Evolutionary conservation across 2,329 filamentous ascomycete genomes (phyloP).

Genomic region (Raffaelea ambrosiae): DNA sequence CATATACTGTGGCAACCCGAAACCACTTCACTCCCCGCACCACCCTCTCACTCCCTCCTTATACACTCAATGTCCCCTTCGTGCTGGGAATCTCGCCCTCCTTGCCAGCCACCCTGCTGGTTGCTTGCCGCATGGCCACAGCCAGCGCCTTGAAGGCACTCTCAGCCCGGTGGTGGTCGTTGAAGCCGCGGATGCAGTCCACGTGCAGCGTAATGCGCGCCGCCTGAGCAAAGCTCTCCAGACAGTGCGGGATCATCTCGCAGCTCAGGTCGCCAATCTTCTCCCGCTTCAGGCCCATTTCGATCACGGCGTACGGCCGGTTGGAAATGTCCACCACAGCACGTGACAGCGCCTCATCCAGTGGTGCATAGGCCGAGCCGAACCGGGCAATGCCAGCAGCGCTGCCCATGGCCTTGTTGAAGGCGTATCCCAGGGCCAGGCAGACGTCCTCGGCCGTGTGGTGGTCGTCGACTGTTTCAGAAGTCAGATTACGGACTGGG

Average conservation of each 20-base stretch:
- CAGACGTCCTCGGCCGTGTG: conserved; percentile 96
- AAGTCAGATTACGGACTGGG: too few relatives aligned
- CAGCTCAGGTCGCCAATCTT: conserved; percentile 88
- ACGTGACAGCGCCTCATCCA: conserved; percentile 90
- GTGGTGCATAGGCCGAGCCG: conserved; percentile 82
- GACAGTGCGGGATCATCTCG: conserved; percentile 95
- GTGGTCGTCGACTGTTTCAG: conserved; percentile 80
- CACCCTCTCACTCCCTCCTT: conserved; percentile 7
- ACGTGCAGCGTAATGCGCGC: conserved; percentile 92
- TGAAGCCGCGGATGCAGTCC: conserved; percentile 80
- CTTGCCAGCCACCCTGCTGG: conserved; percentile 62
- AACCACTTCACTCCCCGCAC: too few relatives aligned
- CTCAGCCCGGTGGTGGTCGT: conserved; percentile 94
- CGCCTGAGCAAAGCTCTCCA: conserved; percentile 88
- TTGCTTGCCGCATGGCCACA: conserved; percentile 73
- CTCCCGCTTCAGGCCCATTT: conserved; percentile 79
- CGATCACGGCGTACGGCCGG: conserved; percentile 75
- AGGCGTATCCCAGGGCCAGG: conserved; percentile 80
- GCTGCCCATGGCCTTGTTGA: conserved; percentile 69
- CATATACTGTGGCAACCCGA: too few relatives aligned
- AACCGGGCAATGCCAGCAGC: conserved; percentile 81
- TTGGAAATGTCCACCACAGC: conserved; percentile 94
- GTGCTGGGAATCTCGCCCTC: conserved; percentile 94
- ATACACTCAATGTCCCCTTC: conserved; percentile 76
- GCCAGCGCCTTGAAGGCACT: conserved; percentile 96